Conservation (phyloP, 441 rosid species). For the Pelargonium australe region DNA sequence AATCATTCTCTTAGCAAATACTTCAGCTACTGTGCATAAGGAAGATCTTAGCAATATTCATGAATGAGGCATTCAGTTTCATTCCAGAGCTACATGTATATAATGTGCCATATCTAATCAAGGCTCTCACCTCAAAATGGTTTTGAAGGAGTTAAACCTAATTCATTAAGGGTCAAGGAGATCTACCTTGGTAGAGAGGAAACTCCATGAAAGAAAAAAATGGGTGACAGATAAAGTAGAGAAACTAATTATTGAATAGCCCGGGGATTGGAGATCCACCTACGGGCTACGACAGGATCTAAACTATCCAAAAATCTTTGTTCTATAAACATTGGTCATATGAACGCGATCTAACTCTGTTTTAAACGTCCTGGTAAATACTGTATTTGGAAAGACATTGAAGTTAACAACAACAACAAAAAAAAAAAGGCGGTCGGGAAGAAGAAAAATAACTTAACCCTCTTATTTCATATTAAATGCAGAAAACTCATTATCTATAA, state of each 20-base stretch:
- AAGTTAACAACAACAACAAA: neutral
- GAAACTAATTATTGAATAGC: neutral
- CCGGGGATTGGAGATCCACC: slow-evolving; percentile 1
- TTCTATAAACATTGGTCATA: neutral
- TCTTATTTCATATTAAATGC: neutral
- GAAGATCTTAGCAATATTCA: neutral
- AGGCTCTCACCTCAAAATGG: neutral
- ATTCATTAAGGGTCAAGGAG: slow-evolving; percentile 2
- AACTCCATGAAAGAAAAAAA: neutral
- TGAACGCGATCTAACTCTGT: neutral
- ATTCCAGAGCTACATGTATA: neutral
- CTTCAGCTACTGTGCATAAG: neutral
- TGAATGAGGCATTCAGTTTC: neutral
- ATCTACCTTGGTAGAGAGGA: neutral
- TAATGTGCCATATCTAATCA: neutral
- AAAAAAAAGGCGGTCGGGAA: too few species aligned
- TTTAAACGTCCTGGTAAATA: neutral
- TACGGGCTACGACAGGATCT: neutral
- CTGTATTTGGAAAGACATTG: neutral
- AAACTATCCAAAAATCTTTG: neutral
- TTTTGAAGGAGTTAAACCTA: neutral
- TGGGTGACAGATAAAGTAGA: neutral
- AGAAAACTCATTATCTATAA: neutral
- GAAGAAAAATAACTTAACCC: neutral
- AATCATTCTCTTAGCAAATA: neutral